Base-by-base conservation (phyloP, 371 early-diverging fungal genomes). In the Haplosporangium sp. region DNA sequence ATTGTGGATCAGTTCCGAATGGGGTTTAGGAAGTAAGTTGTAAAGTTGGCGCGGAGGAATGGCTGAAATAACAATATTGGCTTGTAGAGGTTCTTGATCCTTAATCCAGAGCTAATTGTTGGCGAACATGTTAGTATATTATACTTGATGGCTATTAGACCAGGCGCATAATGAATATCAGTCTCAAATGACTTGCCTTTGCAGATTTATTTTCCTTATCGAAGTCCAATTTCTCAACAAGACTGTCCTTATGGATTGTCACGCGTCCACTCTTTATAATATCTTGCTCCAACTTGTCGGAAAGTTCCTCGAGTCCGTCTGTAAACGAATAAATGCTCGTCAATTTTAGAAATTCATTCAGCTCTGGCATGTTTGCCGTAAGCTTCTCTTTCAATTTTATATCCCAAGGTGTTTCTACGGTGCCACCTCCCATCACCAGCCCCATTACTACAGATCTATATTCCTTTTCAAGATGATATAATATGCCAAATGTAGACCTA, bases 241-340 rank as follows among this genome's bases (percentile, higher is more conserved):
- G 56, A 37, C 86, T 78, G 35, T 72, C 74, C n/a, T 69, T 84
- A 3, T 82, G 75, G 7, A 94, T 84, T 11, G 86, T 83, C 15
- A 94, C 93, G 56, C 89, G 90, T 0, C 83, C 81, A n/a, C 64
- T 61, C 0, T 52, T 50, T 37, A 69, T 69, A 40, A 97, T 76
- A 47, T 87, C 87, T 13, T 50, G 55, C 5, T 82, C 82, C 20
- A 97, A 63, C 0, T 85, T 84, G 15, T 89, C 84, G 0, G 94
- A 82, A 20, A 97, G 77, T 2, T 86, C 87, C 75, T 96, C 92
- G 69, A 96, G 82, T 1, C 98, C 98, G 40, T 88, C 85, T 52
- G 86, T 86, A 82, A 98, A 95, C 17, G 96, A 92, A 74, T 93
- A 89, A 38, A 97, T 90, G 72, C 93, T 94, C 44, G 87, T 86